Evolutionary conservation across 768 basidiomycete genomes (phyloP), one percentile per base, ranked within the genome.

Genomic region (Boletus edulis): DNA sequence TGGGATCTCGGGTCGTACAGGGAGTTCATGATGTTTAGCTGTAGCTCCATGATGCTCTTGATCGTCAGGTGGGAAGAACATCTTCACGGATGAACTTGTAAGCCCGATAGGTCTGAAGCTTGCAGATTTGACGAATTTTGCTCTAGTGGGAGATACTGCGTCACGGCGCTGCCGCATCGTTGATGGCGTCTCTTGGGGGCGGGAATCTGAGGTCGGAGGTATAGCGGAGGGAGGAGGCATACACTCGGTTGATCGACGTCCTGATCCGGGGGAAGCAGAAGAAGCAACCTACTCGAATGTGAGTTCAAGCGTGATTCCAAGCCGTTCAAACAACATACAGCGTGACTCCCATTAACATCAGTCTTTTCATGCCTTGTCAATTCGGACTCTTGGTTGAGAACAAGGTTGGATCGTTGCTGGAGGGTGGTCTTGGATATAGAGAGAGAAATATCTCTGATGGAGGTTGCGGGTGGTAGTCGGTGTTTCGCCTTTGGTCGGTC

Each of bases 41-140:
- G 57, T 45, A 41, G 69, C 55, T 31, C 66, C 67, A 50, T 65
- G 62, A 32, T 78, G 76, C 60, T 81, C 77, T 35, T 89, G 88
- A 18, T 92, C 90, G 47, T 92, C 90, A 2, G 80, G 82, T 20
- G 91, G 91, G 66, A 94, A 94, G 72, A 94, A 94, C 62, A 78
- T 80, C 67, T 86, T 87, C 45, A 94, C 75, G 2, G 81, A 72
- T 17, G 85, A 80, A 34, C 62, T 74, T 52, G 72, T 55, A 58
- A 80, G 76, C 7, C 77, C 81, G 24, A 90, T 87, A 5, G 89
- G 87, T 62, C 81, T 88, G 70, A 89, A 88, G 13, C 85, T 83
- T 2, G 77, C 66, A 52, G 76, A 73, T 66, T 76, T 84, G 46
- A 59, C 9, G 10, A 47, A 42, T 43, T 50, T 67, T 7, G 56